phyloP scores from a whole-genome alignment of 768 basidiomycete genomes.

The Kwoniella mangroviensis region DNA sequence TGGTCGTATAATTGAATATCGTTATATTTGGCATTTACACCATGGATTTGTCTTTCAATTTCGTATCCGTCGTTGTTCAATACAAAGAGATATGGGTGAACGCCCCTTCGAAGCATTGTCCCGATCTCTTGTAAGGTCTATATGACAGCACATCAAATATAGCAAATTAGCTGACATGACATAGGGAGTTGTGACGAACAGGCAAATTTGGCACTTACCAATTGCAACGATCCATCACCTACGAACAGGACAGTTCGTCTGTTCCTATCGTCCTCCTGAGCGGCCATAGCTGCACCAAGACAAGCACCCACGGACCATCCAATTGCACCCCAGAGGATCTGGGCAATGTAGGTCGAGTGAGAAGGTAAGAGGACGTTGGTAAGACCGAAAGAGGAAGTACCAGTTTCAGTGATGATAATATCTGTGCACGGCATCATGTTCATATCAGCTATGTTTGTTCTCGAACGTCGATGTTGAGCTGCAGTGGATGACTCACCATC shows the following conservation, averaged over 20 bases:
- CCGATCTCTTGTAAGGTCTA: slow-evolving; percentile 71
- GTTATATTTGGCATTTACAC: slow-evolving; percentile 67
- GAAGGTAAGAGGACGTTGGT: slow-evolving; percentile 78
- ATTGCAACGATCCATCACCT: slow-evolving; percentile 60
- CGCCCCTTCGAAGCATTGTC: slow-evolving; percentile 73
- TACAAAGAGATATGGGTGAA: slow-evolving; percentile 80
- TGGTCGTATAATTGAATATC: slow-evolving; percentile 76
- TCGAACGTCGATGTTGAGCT: neutral
- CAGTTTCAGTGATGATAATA: slow-evolving; percentile 86
- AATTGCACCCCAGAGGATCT: slow-evolving; percentile 86
- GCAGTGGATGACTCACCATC: slow-evolving; percentile 61
- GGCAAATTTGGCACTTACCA: slow-evolving; percentile 30
- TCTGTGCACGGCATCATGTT: slow-evolving; percentile 37
- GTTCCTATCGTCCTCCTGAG: slow-evolving; percentile 64
- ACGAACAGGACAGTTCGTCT: slow-evolving; percentile 80
- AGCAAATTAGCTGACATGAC: no score
- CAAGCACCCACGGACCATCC: slow-evolving; percentile 81
- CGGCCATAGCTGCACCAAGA: slow-evolving; percentile 81
- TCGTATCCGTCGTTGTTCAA: slow-evolving; percentile 68
- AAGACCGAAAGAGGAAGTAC: slow-evolving; percentile 84
- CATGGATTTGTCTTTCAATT: slow-evolving; percentile 76
- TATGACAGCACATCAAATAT: no score
- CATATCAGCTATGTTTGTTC: neutral
- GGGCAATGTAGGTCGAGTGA: slow-evolving; percentile 62
- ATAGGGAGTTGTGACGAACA: no score